Base-by-base conservation (phyloP, 768 basidiomycete genomes). In the Favolaschia claudopus region DNA sequence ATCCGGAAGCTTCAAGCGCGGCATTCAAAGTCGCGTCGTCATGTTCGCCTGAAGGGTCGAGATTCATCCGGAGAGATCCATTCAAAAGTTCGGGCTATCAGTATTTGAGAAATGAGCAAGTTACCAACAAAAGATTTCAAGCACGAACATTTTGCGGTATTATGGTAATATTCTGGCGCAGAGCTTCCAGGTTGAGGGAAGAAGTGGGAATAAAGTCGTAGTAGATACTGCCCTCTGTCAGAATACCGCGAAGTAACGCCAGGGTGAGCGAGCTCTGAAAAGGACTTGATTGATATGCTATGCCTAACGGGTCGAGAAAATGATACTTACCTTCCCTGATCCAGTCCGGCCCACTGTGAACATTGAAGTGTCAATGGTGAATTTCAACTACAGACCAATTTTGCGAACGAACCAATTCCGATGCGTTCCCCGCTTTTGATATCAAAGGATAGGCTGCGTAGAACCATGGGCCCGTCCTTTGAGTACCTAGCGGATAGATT, bases 401-500 rank as follows among this genome's bases (percentile, higher is more conserved):
- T 10, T n/a, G n/a, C 24, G 14, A 14, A 40, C 15, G 19, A 40
- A 38, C 27, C 53, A 24, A 55, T 39, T 19, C 60, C 45, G 34
- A 58, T 70, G 17, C 77, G 70, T 56, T 79, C 75, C 1, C 81
- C 80, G 31, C 73, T 70, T 36, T 72, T 70, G 63, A 82, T 74
- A 22, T 70, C 69, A 29, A 82, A 75, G 77, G 60, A 56, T n/a
- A 62, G 37, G 15, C 27, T 36, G 6, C 24, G 25, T 17, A 62
- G 32, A 5, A 62, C 55, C 86, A 66, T 7, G 87, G 70, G 60
- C 81, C 82, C 86, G 83, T 86, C 60, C 20, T 1, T 79, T 76
- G 85, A 82, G 69, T 88, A 88, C 40, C 76, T 73, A 22, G 87
- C 86, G 13, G 77, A 81, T 7, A 88, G 69, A 17, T 82, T 81